Evolutionary conservation across 768 basidiomycete species (phyloP).

Genomic region (Sistotremastrum suecicum): DNA sequence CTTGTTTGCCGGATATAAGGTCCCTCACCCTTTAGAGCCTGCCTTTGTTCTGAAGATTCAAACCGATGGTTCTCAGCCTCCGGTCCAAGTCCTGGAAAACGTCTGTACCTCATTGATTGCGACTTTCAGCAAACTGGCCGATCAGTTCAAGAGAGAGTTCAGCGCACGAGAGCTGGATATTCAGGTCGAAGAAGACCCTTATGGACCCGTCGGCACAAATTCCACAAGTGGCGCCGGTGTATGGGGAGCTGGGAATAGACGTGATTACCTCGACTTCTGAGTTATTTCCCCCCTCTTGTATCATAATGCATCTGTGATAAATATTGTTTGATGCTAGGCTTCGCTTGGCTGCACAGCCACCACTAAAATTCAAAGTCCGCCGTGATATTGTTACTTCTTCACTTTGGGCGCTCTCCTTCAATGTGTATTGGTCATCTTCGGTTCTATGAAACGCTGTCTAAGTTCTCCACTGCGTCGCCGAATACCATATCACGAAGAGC

Average conservation of each 20-base stretch:
- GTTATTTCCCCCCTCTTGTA: background rate
- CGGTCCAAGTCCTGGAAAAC: constrained; percentile 67
- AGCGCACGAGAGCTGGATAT: constrained; percentile 58
- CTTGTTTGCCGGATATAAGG: constrained; percentile 96
- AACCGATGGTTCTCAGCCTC: constrained; percentile 78
- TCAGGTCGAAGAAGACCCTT: constrained; percentile 31
- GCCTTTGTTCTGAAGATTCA: constrained; percentile 92
- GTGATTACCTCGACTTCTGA: constrained; percentile 15
- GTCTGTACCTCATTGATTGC: constrained; percentile 75
- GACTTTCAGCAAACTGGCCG: constrained; percentile 50
- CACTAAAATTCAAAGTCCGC: no score
- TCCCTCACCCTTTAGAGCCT: constrained; percentile 91
- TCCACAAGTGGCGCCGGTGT: constrained; percentile 24
- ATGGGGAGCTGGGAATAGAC: constrained; percentile 30
- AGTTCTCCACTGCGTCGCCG: no score
- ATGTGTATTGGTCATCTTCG: no score
- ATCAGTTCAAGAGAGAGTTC: constrained; percentile 73
- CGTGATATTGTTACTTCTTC: no score
- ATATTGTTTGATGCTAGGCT: no score
- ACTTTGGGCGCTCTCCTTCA: no score
- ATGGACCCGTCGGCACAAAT: constrained; percentile 21
- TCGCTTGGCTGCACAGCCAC: no score
- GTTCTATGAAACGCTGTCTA: no score
- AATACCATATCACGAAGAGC: no score
- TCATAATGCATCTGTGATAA: no score